Conservation (phyloP, 371 early-diverging fungal genomes). For the Mucor racemosus region DNA sequence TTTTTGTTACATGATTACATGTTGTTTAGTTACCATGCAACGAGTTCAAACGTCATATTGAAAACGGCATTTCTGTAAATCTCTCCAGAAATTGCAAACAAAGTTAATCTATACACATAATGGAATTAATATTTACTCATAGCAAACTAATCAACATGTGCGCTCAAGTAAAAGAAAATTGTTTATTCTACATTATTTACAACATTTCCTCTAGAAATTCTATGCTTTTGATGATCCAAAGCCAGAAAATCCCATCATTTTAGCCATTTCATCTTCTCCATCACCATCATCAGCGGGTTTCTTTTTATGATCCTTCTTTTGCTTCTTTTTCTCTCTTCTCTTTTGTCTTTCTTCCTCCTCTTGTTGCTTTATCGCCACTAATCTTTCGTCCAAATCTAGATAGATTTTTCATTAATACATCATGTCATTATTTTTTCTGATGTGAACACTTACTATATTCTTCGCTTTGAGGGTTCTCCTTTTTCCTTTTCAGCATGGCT, state of each 20-base stretch:
- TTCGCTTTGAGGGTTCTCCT: constrained; percentile 51
- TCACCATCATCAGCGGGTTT: constrained; percentile 37
- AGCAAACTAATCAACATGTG: too few relatives aligned
- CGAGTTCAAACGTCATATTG: too few relatives aligned
- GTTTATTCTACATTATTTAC: background rate
- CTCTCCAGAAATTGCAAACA: too few relatives aligned
- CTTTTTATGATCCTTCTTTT: constrained; percentile 55
- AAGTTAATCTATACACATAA: too few relatives aligned
- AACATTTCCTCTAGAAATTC: background rate
- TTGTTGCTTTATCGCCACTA: constrained; percentile 49
- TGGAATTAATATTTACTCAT: too few relatives aligned
- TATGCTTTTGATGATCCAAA: constrained; percentile 52
- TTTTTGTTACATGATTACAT: too few relatives aligned
- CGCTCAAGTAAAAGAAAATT: too few relatives aligned
- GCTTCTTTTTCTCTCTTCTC: constrained; percentile 56
- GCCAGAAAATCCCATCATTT: constrained; percentile 58
- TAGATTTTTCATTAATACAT: background rate
- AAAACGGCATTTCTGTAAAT: too few relatives aligned
- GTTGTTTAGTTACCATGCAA: too few relatives aligned
- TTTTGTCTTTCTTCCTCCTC: constrained; percentile 58
- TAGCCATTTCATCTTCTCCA: constrained; percentile 48
- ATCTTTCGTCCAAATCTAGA: constrained; percentile 60
- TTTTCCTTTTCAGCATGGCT: constrained; percentile 61
- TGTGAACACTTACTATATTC: constrained; percentile 53
- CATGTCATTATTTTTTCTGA: background rate